Evolutionary conservation across 805 yeast species (phyloP), one percentile per base, ranked within the genome.

Genomic region (Saccharomyces eubayanus): DNA sequence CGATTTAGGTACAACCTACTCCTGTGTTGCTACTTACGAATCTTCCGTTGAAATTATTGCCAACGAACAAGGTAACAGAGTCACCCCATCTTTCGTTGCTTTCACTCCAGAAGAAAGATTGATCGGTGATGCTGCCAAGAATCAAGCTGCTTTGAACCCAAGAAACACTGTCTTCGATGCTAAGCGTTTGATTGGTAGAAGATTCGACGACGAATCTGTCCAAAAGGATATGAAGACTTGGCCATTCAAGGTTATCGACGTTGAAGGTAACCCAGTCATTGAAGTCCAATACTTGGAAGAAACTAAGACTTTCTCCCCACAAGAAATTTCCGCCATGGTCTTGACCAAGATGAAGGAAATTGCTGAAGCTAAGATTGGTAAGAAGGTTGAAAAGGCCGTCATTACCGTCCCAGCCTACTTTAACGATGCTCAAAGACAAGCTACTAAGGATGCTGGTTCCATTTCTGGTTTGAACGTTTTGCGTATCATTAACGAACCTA

Each of bases 171-270:
- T 84, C 59, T 84, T 84, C 69, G 95, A 87, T 70, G 91, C 92
- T 70, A 84, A 84, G 80, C 83, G 89, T 80, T 79, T 84, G 77
- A 84, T 84, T 62, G 89, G 89, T 76, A 79, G 87, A 77, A 83
- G 88, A 72, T 88, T 80, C 79, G 82, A 81, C 66, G 87, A 82
- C 61, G 82, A 79, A 58, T 76, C 83, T 61, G 94, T 88, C 63
- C 92, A 87, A 80, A 84, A 83, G 77, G 96, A 89, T 73, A 84
- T 86, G 78, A 89, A 89, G 84, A 83, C 89, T 73, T 87, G 92
- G 94, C 89, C 89, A 71, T 84, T 82, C 84, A 80, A 79, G 75
- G 83, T 84, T 68, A 72, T 80, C 66, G 80, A 84, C 74, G 79
- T 75, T 69, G 77, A 77, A 62, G 85, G 83, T 63, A 77, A 80